Evolutionary conservation across 176 grass and related monocot genomes (phyloP), one percentile per base, ranked within the genome.

Genomic region (Musa acuminata): DNA sequence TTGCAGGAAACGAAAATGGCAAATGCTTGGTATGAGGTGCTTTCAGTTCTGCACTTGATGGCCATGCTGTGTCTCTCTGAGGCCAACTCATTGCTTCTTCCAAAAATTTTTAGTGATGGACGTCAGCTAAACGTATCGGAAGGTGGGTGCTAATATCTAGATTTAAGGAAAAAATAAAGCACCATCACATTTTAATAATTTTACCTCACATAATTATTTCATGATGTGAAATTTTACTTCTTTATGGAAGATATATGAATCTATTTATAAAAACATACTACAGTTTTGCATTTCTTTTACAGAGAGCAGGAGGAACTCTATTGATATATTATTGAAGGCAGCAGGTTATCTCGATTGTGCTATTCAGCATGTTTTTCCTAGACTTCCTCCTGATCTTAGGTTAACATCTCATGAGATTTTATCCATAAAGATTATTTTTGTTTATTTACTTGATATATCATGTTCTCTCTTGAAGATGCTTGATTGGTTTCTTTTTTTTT

Each of bases 341-440:
- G 78, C 78, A 72, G 78, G 78, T 11, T 80, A 80, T 80, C 48
- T 80, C n/a, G 54, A 80, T n/a, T 80, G 78, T 63, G 78, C 78
- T 27, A 80, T 72, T 80, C 43, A 58, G 55, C 67, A 63, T 63
- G 78, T 80, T 72, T 35, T 72, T 80, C 78, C 78, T 63, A 20
- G 52, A 25, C 59, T 80, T 52, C 78, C 78, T 51, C 20, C 78
- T 53, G 53, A 60, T 60, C 11, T 51, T 17, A 80, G 78, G 78
- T 80, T 52, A 24, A 22, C 22, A 72, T 51, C 48, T 62, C 67
- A 63, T 51, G 8, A 21, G 19, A 2, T 49, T 49, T 48, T 69
- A 17, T 2, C 35, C 66, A 49, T 20, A 69, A 48, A 69, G 66
- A 49, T 69, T 69, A 49, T 14, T 49, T 69, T 23, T 49, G 9